Base-by-base conservation (phyloP, 768 basidiomycete genomes). In the Mycena chlorophos region DNA sequence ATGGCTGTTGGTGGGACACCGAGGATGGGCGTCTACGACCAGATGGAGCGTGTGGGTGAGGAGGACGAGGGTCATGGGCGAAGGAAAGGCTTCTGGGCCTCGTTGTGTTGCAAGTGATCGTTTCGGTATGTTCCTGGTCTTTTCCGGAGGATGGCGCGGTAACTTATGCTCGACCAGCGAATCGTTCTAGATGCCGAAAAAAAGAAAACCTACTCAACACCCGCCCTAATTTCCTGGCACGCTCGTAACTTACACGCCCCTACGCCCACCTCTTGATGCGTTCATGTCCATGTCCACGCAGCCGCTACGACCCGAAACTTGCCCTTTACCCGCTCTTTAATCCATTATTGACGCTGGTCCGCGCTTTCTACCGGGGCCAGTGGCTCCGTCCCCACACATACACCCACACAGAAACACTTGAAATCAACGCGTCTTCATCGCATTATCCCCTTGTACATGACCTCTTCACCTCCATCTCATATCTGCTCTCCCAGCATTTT, bases 1-100 rank as follows among this genome's bases (percentile, higher is more conserved):
- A 46, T 73, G 46, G 63, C 65, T 39, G 51, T 56, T 51, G 71
- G 68, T 22, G 74, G 71, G 26, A 55, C 58, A 27, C 61, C 73
- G 55, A 78, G 74, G 4, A 87, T 90, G 84, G 79, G 75, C 17
- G 74, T 86, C 39, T 89, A 88, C 62, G 87, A 88, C 54, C 87
- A 83, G 69, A 80, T 82, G 78, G 78, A 75, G 43, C 76, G 80
- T 45, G 78, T 73, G 13, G 81, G 82, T 47, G 82, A 85, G 57
- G 77, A 82, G 57, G 83, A 83, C 56, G 86, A 87, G 56, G 86
- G 82, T 25, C 82, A 82, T 56, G 84, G 81, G 54, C 78, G 81
- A 67, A 78, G 79, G 69, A 81, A 75, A 57, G 83, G 87, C 20
- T 76, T 91, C 66, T 86, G 81, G 73, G 75, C 75, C 58, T 73